These are phyloP conservation scores for Aspergillus pseudoviridinutans DNA, from an alignment of 2,329 filamentous ascomycete species.

Conservation along the genomic window DNA sequence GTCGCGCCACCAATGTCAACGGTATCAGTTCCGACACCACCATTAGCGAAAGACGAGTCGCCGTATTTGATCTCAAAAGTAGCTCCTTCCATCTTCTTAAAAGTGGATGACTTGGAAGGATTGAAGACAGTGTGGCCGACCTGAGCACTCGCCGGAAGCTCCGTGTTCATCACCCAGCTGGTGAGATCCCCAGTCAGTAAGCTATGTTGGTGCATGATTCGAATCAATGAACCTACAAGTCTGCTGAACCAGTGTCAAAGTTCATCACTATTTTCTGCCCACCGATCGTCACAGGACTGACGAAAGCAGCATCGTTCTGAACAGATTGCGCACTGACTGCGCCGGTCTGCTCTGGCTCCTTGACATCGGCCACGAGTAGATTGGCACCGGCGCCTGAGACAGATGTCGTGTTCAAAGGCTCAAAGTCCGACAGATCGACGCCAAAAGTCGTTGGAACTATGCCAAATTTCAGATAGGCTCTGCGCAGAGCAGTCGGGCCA, in stretches of 20 bases:
- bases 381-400: conserved; percentile 11
- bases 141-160: conserved; percentile 46
- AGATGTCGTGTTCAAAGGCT: conserved; percentile 18
- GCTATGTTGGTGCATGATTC: neutral
- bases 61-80: conserved; percentile 66
- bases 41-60: conserved; percentile 60
- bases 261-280: conserved; percentile 65
- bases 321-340: conserved; percentile 62
- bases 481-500: conserved; percentile 60
- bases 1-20: conserved; percentile 64
- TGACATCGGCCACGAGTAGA: conserved; percentile 22
- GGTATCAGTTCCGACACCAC: conserved; percentile 62
- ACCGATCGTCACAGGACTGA: conserved; percentile 66
- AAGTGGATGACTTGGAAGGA: conserved; percentile 50
- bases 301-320: conserved; percentile 64
- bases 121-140: conserved; percentile 55
- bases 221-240: conserved; percentile 50
- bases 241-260: conserved; percentile 73
- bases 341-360: conserved; percentile 43
- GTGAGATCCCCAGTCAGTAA: neutral
- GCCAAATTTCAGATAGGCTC: conserved; percentile 65
- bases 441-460: conserved; percentile 46
- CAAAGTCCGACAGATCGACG: conserved; percentile 32
- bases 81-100: conserved; percentile 45
- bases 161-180: conserved; percentile 67